phyloP scores from a whole-genome alignment of 306 rosid species.

The Vigna unguiculata region DNA sequence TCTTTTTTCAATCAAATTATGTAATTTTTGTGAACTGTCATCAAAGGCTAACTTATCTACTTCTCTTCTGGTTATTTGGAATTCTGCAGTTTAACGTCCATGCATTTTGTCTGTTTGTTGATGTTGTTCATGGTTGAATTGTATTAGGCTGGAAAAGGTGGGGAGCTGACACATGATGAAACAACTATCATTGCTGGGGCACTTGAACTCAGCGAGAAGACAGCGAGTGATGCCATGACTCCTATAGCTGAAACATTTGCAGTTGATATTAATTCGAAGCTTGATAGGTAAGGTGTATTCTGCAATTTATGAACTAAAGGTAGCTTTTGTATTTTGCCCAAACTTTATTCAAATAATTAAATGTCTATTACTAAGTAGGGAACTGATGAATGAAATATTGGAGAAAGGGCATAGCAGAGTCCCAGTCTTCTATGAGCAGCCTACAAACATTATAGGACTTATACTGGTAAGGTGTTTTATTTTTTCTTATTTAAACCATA shows the following conservation, averaged over 20 bases:
- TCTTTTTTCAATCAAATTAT: slow-evolving; percentile 23
- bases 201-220: slow-evolving; percentile 84
- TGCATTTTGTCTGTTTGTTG: slow-evolving; percentile 27
- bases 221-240: slow-evolving; percentile 91
- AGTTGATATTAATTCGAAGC: slow-evolving; percentile 80
- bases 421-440: slow-evolving; percentile 91
- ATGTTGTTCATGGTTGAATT: slow-evolving; percentile 43
- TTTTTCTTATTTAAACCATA: background rate
- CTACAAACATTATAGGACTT: slow-evolving; percentile 87
- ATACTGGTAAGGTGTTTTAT: slow-evolving; percentile 57
- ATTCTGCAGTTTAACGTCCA: slow-evolving; percentile 20
- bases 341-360: slow-evolving; percentile 34
- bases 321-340: slow-evolving; percentile 24
- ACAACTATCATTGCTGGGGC: slow-evolving; percentile 98
- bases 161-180: slow-evolving; percentile 97
- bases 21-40: slow-evolving; percentile 12
- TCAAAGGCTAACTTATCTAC: slow-evolving; percentile 19
- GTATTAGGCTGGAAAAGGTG: slow-evolving; percentile 96
- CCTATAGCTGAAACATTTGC: slow-evolving; percentile 86
- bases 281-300: slow-evolving; percentile 65
- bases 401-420: slow-evolving; percentile 97
- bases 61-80: slow-evolving; percentile 35
- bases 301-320: slow-evolving; percentile 13
- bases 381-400: slow-evolving; percentile 73
- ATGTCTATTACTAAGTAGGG: slow-evolving; percentile 54